phyloP scores from a whole-genome alignment of 768 basidiomycete genomes.

The Pleurotus sapidus region DNA sequence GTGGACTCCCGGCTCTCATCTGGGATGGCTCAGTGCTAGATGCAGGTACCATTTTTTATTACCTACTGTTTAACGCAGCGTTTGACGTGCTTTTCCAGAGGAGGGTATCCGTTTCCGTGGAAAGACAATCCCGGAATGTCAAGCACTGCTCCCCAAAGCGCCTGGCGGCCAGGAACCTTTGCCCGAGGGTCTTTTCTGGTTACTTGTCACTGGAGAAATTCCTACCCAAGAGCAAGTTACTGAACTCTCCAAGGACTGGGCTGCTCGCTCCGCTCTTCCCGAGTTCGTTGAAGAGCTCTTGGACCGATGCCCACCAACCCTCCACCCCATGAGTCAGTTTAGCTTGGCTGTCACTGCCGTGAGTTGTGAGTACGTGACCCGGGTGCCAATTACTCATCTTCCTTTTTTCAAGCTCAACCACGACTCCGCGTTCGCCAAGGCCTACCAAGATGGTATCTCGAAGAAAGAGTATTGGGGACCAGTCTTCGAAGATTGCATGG shows the following conservation, averaged over 20 bases:
- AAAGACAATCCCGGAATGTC: slow-evolving; percentile 89
- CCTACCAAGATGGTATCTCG: slow-evolving; percentile 86
- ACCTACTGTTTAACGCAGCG: slow-evolving; percentile 3
- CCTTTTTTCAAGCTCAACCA: slow-evolving; percentile 67
- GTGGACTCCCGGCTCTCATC: slow-evolving; percentile 88
- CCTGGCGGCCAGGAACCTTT: slow-evolving; percentile 87
- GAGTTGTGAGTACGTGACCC: slow-evolving; percentile 18
- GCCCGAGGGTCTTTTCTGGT: slow-evolving; percentile 94
- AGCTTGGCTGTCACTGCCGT: slow-evolving; percentile 93
- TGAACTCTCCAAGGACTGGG: slow-evolving; percentile 91
- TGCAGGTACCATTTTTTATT: slow-evolving; percentile 51
- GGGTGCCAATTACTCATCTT: slow-evolving; percentile 4
- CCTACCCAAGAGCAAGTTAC: slow-evolving; percentile 88
- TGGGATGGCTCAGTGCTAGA: slow-evolving; percentile 99
- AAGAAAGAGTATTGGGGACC: slow-evolving; percentile 99
- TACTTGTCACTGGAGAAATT: slow-evolving; percentile 91
- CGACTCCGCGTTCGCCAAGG: slow-evolving; percentile 94
- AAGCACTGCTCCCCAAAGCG: slow-evolving; percentile 85
- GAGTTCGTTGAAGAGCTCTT: slow-evolving; percentile 96
- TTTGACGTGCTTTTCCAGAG: slow-evolving; percentile 40
- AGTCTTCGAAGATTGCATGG: slow-evolving; percentile 88
- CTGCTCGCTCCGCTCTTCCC: slow-evolving; percentile 86
- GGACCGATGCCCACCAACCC: slow-evolving; percentile 87
- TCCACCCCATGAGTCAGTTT: slow-evolving; percentile 99
- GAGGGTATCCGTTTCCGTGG: slow-evolving; percentile 99